phyloP scores from a whole-genome alignment of 352 stramenopile genomes.

The Phytophthora foliorum region DNA sequence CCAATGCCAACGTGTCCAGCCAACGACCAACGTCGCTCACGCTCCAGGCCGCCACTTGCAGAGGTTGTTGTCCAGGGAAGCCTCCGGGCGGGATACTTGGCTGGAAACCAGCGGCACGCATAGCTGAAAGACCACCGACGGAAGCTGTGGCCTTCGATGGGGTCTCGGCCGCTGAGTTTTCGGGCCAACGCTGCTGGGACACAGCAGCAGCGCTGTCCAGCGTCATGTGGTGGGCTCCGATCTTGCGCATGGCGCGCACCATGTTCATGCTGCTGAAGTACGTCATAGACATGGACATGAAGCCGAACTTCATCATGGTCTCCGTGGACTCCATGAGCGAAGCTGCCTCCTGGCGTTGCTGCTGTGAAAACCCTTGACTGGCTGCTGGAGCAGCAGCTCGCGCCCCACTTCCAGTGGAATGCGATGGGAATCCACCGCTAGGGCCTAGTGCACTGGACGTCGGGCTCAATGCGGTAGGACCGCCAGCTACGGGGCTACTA shows the following conservation, averaged over 20 bases:
- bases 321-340: conserved; percentile 96
- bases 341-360: conserved; percentile 92
- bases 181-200: conserved; percentile 69
- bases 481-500: conserved; percentile 36
- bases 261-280: conserved; percentile 98
- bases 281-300: conserved; percentile 98
- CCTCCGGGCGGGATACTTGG: conserved; percentile 55
- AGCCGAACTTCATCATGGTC: conserved; percentile 99
- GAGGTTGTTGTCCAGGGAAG: conserved; percentile 72
- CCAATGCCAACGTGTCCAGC: conserved; percentile 91
- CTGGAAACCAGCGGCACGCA: conserved; percentile 44
- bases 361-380: conserved; percentile 55
- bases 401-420: conserved; percentile 8
- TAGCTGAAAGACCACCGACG: conserved; percentile 1
- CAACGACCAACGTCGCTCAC: conserved; percentile 91
- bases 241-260: conserved; percentile 96
- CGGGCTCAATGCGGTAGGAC: conserved; percentile 29
- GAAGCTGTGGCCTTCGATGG: conserved; percentile 14
- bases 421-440: conserved; percentile 12
- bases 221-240: conserved; percentile 92
- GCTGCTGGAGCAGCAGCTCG: background rate
- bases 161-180: conserved; percentile 44
- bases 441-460: conserved; percentile 12
- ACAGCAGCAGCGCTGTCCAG: conserved; percentile 82
- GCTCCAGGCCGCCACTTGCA: conserved; percentile 84